Evolutionary conservation across 768 basidiomycete species (phyloP).

Genomic region (Trametes sanguinea): DNA sequence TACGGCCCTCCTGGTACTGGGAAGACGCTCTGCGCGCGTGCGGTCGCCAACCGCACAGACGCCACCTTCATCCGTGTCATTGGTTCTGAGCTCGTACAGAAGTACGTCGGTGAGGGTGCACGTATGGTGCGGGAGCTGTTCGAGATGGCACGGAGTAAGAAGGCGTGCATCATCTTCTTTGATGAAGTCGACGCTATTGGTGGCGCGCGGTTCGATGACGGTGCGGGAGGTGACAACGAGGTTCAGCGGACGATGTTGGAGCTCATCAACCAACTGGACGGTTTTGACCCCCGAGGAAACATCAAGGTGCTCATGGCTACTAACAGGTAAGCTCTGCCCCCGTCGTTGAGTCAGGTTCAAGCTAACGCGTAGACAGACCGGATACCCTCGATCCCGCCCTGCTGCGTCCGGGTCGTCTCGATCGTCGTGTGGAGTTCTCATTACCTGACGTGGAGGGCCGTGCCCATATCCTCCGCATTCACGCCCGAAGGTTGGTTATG

Average conservation of each 20-base stretch:
- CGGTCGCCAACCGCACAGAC: conserved; percentile 97
- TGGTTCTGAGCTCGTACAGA: conserved; percentile 99
- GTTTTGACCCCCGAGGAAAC: conserved; percentile 98
- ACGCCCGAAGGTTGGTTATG: conserved; percentile 79
- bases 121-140: conserved; percentile 98
- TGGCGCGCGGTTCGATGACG: conserved; percentile 97
- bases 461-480: conserved; percentile 94
- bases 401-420: conserved; percentile 92
- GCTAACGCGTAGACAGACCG: conserved; percentile 54
- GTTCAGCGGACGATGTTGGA: conserved; percentile 99
- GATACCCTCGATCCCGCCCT: conserved; percentile 98
- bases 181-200: conserved; percentile 99
- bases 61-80: conserved; percentile 99
- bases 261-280: conserved; percentile 97
- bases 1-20: conserved; percentile 98
- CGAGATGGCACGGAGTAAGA: conserved; percentile 98
- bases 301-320: conserved; percentile 99
- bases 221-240: conserved; percentile 98
- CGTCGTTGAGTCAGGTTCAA: neutral
- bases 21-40: conserved; percentile 96
- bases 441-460: conserved; percentile 95
- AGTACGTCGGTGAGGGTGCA: conserved; percentile 99
- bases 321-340: conserved; percentile 65
- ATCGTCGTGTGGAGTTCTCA: conserved; percentile 96
- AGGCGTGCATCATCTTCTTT: conserved; percentile 99